A percentile compares a stretch with the other conserved stretches of the same genome.
Evolutionary conservation across 2,329 filamentous ascomycete species (phyloP).

Genomic region (Harringtonia lauricola): DNA sequence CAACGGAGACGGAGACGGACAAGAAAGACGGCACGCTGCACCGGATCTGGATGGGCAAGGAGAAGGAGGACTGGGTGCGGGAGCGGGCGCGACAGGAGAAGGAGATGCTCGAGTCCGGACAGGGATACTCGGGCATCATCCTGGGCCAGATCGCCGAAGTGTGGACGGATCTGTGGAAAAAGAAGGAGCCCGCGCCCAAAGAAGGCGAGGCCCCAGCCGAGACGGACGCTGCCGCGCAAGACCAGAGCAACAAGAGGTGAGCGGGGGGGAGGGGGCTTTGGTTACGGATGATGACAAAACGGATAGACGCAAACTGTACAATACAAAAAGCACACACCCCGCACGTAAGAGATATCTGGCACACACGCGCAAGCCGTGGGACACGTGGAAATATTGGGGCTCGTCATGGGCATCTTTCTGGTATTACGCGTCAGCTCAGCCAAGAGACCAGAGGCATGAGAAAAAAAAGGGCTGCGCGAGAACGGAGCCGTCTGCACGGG

Average conservation of each 20-base stretch:
- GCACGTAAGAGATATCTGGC: too few species aligned
- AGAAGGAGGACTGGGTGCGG: constrained; percentile 37
- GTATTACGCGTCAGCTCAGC: too few species aligned
- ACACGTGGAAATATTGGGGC: too few species aligned
- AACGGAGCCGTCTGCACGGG: too few species aligned
- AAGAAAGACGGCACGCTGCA: constrained; percentile 20
- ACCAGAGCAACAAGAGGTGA: background rate
- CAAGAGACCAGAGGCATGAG: too few species aligned
- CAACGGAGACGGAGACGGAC: background rate
- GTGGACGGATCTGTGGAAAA: constrained; percentile 10
- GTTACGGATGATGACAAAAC: background rate
- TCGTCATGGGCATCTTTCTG: too few species aligned
- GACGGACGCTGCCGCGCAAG: too few species aligned
- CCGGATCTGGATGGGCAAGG: constrained; percentile 47
- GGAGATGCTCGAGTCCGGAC: constrained; percentile 42
- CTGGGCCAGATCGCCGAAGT: constrained; percentile 46
- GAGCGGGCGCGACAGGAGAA: constrained; percentile 26
- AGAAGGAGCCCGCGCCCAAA: constrained; percentile 13
- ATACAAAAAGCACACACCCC: too few species aligned
- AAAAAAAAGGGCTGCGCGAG: too few species aligned
- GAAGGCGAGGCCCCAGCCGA: background rate
- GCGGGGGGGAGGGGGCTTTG: constrained; percentile 1
- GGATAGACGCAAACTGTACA: too few species aligned
- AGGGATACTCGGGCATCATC: constrained; percentile 45
- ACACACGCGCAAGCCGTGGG: too few species aligned